phyloP scores from a whole-genome alignment of 768 basidiomycete species.

The Macrolepiota albuminosa region DNA sequence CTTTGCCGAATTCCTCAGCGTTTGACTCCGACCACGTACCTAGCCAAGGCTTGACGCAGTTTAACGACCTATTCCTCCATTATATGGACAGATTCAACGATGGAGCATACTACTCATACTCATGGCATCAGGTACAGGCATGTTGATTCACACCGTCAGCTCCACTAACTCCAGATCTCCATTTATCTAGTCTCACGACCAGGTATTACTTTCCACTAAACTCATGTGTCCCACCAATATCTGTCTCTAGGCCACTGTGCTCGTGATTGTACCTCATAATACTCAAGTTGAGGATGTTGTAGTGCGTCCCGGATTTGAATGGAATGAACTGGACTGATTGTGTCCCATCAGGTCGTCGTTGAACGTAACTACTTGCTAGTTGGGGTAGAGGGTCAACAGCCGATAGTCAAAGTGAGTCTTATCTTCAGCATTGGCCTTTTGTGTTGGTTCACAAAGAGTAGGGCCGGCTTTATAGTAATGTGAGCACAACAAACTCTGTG shows the following conservation, averaged over 20 bases:
- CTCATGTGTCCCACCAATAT: constrained; percentile 4
- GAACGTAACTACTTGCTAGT: constrained; percentile 70
- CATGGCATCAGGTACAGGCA: constrained; percentile 75
- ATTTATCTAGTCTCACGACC: constrained; percentile 73
- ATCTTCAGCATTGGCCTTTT: neutral
- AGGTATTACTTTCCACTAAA: constrained; percentile 40
- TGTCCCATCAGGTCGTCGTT: constrained; percentile 53
- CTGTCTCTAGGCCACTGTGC: constrained; percentile 60
- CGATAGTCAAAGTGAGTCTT: constrained; percentile 63
- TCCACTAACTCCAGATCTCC: constrained; percentile 12
- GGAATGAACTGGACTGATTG: neutral
- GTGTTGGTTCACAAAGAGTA: constrained; percentile 21
- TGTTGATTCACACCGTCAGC: constrained; percentile 12
- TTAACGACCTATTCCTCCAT: constrained; percentile 5
- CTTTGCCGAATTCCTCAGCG: neutral
- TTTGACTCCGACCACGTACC: constrained; percentile 4
- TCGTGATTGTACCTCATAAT: constrained; percentile 68
- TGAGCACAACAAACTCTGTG: constrained; percentile 60
- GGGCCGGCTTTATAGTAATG: constrained; percentile 70
- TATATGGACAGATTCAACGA: constrained; percentile 37
- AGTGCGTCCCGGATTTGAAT: constrained; percentile 26
- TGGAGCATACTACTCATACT: constrained; percentile 49
- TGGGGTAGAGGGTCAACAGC: constrained; percentile 63
- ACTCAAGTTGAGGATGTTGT: constrained; percentile 68
- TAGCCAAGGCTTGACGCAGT: neutral